Evolutionary conservation across 78 protist genomes (phyloP), one percentile per base, ranked within the genome.

Genomic region (Tieghemostelium lacteum): DNA sequence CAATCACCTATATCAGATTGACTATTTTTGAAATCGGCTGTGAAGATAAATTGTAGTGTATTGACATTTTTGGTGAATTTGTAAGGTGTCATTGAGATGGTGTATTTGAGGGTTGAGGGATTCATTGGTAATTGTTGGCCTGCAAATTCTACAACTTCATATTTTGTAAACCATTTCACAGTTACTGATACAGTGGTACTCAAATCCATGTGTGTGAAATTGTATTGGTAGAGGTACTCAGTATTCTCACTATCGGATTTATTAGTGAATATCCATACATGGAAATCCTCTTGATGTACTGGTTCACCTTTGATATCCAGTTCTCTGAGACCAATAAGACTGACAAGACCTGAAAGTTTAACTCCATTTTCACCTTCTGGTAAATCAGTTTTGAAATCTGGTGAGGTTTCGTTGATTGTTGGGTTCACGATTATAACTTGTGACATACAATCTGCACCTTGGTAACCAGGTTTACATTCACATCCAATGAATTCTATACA

Each of bases 91-190:
- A 73, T 42, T 4, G 20, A 39, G 4, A 73, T 29, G 6, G 45
- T 55, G 24, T 39, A 73, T 58, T 73, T 73, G 28, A 73, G 5
- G 22, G 70, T 29, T 4, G 63, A 55, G 24, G 69, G 58, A 37
- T 36, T 22, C 6, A 73, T 54, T 57, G 16, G 24, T 1, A 73
- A 29, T 2, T 24, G 0, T 6, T 58, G 29, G 24, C 63, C 50
- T n/a, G 70, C 85, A 40, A 73, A 73, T 40, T 31, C 10, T 19
- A 73, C 37, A 5, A 1, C 31, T 1, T 37, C 31, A 26, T n/a
- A 14, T 31, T 52, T 55, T 31, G 49, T 55, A 34, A 28, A 71
- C 64, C 61, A 71, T 52, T 71, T n/a, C 3, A 71, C 17, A n/a
- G 12, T 52, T 12, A 71, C 60, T 24, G 75, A 22, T 6, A 69